Percentiles rank a stretch among this genome's conserved stretches.
These are phyloP conservation scores for Pichia nakasei DNA, from an alignment of 805 yeast genomes.

Conservation along the genomic window DNA sequence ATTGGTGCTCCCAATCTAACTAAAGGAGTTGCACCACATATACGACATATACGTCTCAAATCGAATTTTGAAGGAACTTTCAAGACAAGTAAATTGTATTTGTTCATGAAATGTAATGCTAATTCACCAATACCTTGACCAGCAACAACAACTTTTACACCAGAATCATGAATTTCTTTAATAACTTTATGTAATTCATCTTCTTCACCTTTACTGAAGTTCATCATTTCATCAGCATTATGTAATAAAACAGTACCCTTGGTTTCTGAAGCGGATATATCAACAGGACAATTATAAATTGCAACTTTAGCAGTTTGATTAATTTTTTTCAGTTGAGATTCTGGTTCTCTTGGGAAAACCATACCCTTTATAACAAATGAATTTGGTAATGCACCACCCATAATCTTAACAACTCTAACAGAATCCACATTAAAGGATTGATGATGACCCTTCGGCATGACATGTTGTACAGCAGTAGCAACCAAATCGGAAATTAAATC, in stretches of 20 bases:
- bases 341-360: slow-evolving; percentile 98
- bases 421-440: slow-evolving; percentile 80
- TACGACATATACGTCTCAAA: slow-evolving; percentile 86
- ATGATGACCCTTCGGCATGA: slow-evolving; percentile 63
- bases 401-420: slow-evolving; percentile 89
- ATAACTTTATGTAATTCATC: slow-evolving; percentile 81
- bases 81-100: slow-evolving; percentile 75
- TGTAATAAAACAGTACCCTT: slow-evolving; percentile 95
- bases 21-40: slow-evolving; percentile 94
- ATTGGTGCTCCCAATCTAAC: slow-evolving; percentile 92
- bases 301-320: slow-evolving; percentile 69
- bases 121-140: slow-evolving; percentile 91
- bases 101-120: slow-evolving; percentile 86
- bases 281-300: slow-evolving; percentile 88
- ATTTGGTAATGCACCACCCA: slow-evolving; percentile 75
- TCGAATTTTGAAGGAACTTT: slow-evolving; percentile 93
- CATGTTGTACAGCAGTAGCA: slow-evolving; percentile 73
- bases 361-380: slow-evolving; percentile 88
- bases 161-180: slow-evolving; percentile 73
- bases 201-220: slow-evolving; percentile 94
- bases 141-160: slow-evolving; percentile 84
- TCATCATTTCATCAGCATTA: slow-evolving; percentile 94
- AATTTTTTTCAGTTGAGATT: slow-evolving; percentile 70
- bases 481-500: slow-evolving; percentile 68
- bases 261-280: slow-evolving; percentile 93